These are phyloP conservation scores for Corylus americana DNA, from an alignment of 306 rosid genomes.

Conservation along the genomic window DNA sequence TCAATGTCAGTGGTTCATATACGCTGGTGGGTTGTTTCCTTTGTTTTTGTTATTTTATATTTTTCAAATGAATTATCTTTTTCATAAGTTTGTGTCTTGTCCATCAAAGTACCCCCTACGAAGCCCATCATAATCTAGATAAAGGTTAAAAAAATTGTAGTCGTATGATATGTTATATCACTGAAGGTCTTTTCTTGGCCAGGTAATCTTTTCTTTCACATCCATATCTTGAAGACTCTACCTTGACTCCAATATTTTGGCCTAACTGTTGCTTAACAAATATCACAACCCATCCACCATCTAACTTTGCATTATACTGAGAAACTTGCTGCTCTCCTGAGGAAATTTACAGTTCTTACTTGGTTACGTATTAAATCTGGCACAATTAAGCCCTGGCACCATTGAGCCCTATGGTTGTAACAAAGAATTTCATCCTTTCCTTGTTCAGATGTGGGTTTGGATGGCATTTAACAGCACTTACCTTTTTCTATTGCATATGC, in stretches of 20 bases:
- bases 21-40: slow-evolving; percentile 73
- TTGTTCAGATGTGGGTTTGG: not conserved
- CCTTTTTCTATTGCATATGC: not conserved
- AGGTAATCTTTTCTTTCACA: not conserved
- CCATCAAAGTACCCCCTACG: slow-evolving; percentile 7
- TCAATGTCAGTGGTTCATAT: slow-evolving; percentile 82
- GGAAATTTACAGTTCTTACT: not conserved
- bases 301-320: not conserved
- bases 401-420: not conserved
- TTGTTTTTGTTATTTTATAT: slow-evolving; percentile 10
- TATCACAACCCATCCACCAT: not conserved
- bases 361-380: not conserved
- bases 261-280: not conserved
- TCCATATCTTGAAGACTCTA: not conserved
- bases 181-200: not conserved
- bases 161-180: not conserved
- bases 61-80: slow-evolving; percentile 17
- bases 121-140: not conserved
- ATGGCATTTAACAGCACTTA: not conserved
- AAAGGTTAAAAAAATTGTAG: not conserved
- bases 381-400: not conserved
- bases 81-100: slow-evolving; percentile 7
- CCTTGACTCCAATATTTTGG: slow-evolving; percentile 7
- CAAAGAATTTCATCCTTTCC: not conserved
- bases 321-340: slow-evolving; percentile 2